Percentiles rank a stretch among this genome's conserved stretches.
Conservation (phyloP, 495 filamentous ascomycete genomes). For the Aspergillus nidulans region DNA sequence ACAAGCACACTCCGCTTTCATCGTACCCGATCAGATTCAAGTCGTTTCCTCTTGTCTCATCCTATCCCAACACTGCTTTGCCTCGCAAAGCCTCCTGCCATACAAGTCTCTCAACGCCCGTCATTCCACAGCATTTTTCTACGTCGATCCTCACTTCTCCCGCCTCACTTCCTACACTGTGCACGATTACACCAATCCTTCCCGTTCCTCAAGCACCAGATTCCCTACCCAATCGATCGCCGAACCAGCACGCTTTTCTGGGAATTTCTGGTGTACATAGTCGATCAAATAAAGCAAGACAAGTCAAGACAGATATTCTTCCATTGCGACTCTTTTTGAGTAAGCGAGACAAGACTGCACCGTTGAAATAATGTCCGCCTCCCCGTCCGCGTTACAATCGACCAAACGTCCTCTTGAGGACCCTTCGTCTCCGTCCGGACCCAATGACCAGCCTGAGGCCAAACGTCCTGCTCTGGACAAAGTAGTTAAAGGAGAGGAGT, state of each 20-base stretch:
- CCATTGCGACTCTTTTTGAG: slow-evolving; percentile 35
- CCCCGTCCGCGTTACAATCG: slow-evolving; percentile 58
- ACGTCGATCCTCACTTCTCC: slow-evolving; percentile 26
- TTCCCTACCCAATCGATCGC: slow-evolving; percentile 41
- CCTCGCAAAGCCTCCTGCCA: slow-evolving; percentile 17
- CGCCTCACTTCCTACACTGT: slow-evolving; percentile 31
- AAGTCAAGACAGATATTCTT: slow-evolving; percentile 39
- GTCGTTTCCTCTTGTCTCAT: slow-evolving; percentile 15
- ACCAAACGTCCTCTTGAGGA: slow-evolving; percentile 96
- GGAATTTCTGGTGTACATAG: slow-evolving; percentile 87
- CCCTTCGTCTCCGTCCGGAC: slow-evolving; percentile 86
- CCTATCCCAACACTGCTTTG: slow-evolving; percentile 23
- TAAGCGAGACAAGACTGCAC: slow-evolving; percentile 38
- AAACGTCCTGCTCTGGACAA: slow-evolving; percentile 97
- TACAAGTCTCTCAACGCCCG: slow-evolving; percentile 21
- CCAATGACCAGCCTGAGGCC: slow-evolving; percentile 88
- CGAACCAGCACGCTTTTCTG: slow-evolving; percentile 91
- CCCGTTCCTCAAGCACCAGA: slow-evolving; percentile 41
- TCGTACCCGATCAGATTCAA: slow-evolving; percentile 24
- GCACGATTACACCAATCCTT: slow-evolving; percentile 32
- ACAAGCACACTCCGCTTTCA: slow-evolving; percentile 21
- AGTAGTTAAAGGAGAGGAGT: slow-evolving; percentile 60
- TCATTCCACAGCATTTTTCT: slow-evolving; percentile 26
- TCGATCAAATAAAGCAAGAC: slow-evolving; percentile 57
- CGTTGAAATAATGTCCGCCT: slow-evolving; percentile 53